Evolutionary conservation across 352 stramenopile species (phyloP), one percentile per base, ranked within the genome.

Genomic region (Phytophthora idaei): DNA sequence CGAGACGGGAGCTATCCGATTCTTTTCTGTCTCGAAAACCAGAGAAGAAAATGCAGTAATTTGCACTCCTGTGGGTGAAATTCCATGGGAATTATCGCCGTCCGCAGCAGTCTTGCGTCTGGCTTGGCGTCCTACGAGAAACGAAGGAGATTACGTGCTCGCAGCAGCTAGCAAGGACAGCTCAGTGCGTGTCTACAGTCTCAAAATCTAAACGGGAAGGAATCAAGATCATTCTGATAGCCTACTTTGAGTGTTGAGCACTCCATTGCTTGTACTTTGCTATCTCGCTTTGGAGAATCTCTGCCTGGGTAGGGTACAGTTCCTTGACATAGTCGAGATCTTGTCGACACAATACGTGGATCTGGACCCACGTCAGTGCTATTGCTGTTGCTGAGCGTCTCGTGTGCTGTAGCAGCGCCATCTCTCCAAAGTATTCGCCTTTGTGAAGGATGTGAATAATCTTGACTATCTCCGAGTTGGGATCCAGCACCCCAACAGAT

Each of bases 401-500:
- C 12, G 78, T 73, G 29, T 77, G 56, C 41, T 92, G 83, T 27
- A 92, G 55, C 39, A 90, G 61, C 5, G 80, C 81, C 80, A 90
- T 92, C 41, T 93, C 85, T 11, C 82, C 84, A 64, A 90, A 90
- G 64, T 90, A 91, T 31, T 91, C 82, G 9, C 80, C 85, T 32
- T 89, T 87, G 21, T 73, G 71, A 44, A 91, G 73, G 29, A 90
- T 88, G 27, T 78, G 73, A 8, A 91, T 83, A 41, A 93, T 85
- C 52, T 80, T 77, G 25, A 79, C 66, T 36, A 60, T 59, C 2
- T 74, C 47, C 3, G 80, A 77, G 14, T 73, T 80, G 14, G 83
- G 78, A 54, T 92, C 83, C 5, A 93, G 67, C 14, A 93, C 76
- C 21, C 82, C 82, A 0, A 93, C 82, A 4, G 74, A 78, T 1